Base-by-base conservation (phyloP, 306 rosid species). In the Sophora flavescens region DNA sequence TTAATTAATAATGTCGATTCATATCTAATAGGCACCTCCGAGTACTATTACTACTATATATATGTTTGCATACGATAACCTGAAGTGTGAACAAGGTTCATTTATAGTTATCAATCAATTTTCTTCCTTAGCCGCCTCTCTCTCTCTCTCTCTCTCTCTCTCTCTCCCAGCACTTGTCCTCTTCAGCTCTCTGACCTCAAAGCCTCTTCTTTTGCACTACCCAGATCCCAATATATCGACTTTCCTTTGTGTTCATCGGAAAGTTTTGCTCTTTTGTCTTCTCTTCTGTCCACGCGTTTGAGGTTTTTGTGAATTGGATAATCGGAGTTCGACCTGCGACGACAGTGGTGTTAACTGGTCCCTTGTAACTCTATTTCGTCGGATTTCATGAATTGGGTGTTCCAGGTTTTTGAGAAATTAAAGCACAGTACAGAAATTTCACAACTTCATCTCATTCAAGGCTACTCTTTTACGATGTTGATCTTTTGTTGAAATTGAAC, bases 61-160 rank as follows among this genome's bases (percentile, higher is more conserved):
- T n/a, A n/a, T n/a, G n/a, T n/a, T n/a, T n/a, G n/a, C n/a, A n/a
- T n/a, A n/a, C n/a, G n/a, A 42, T 1, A 51, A 45, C 54, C 36
- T 41, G 22, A 61, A 70, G n/a, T 51, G 74, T 66, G 15, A 59
- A 57, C 68, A 68, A 26, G 82, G 22, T 75, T 75, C 41, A 4
- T 35, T 8, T 36, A 18, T 35, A 52, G 72, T 70, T n/a, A 6
- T 45, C 16, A 32, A 28, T 42, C 28, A 33, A 12, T 42, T 4
- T 47, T 70, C 60, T 63, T 54, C 63, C 81, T 68, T 63, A 79
- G 81, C 85, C 76, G 84, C 87, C 83, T 84, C 51, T 45, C n/a
- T n/a, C n/a, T n/a, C n/a, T n/a, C n/a, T n/a, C 51, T 45, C 51
- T 45, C 48, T 2, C 42, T 38, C 8, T 38, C 42, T 38, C 42